Percentiles rank a stretch among this genome's conserved stretches.
Conservation (phyloP, 179 eudicot species). For the Camellia oleifera region DNA sequence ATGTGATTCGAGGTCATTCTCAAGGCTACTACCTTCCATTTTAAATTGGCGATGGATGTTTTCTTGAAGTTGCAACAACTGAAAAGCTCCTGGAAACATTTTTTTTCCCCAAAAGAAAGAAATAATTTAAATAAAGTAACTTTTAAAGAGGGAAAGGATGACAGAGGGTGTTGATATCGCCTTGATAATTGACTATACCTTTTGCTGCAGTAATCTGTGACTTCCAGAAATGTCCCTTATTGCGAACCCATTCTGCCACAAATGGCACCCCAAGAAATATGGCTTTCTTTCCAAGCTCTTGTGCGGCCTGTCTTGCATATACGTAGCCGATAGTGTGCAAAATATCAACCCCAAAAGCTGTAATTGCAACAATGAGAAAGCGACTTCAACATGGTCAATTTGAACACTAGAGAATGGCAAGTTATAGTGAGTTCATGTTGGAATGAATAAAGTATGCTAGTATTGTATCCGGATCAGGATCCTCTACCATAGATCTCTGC, state of each 20-base stretch:
- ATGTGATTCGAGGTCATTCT: conserved; percentile 70
- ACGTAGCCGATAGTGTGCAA: conserved; percentile 81
- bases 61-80: conserved; percentile 89
- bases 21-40: conserved; percentile 63
- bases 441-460: not conserved
- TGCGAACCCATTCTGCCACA: conserved; percentile 91
- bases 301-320: conserved; percentile 90
- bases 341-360: conserved; percentile 81
- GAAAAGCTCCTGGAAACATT: conserved; percentile 67
- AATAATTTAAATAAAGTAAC: not conserved
- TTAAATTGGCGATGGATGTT: conserved; percentile 62
- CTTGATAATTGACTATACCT: conserved; percentile 37
- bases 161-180: not conserved
- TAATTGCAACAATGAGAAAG: not conserved
- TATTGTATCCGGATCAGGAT: not conserved
- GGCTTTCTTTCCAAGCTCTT: conserved; percentile 91
- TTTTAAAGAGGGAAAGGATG: not conserved
- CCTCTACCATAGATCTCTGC: no score
- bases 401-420: not conserved
- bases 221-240: conserved; percentile 87
- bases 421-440: not conserved
- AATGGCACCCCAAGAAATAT: conserved; percentile 85
- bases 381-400: not conserved
- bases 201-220: conserved; percentile 95
- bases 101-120: not conserved